phyloP scores from a whole-genome alignment of 495 filamentous ascomycete species.

The Emericellopsis terricola region DNA sequence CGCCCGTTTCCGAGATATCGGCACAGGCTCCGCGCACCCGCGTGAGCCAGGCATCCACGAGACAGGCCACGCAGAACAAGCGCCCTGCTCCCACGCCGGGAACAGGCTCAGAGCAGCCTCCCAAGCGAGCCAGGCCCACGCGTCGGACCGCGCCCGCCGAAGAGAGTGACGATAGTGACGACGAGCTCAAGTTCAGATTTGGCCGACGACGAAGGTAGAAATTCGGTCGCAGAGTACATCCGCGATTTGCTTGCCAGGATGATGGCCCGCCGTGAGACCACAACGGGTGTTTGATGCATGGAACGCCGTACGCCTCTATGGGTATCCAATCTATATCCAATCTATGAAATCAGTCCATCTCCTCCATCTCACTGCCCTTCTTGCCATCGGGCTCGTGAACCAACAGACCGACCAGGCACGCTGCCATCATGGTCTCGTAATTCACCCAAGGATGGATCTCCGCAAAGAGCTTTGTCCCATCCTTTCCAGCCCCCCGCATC shows the following conservation, averaged over 20 bases:
- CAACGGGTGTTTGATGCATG: no score
- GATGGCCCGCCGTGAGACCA: constrained; percentile 3
- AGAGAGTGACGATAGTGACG: constrained; percentile 28
- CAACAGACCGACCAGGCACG: constrained; percentile 71
- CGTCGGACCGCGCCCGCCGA: constrained; percentile 7
- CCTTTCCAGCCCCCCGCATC: constrained; percentile 59
- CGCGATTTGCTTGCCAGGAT: no score
- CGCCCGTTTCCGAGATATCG: background rate
- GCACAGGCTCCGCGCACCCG: no score
- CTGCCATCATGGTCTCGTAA: constrained; percentile 79
- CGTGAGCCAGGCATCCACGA: no score
- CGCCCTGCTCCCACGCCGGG: constrained; percentile 15
- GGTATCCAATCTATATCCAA: background rate
- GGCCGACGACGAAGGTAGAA: constrained; percentile 9
- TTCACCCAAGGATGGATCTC: constrained; percentile 98
- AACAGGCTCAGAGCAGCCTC: no score
- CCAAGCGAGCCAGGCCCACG: constrained; percentile 23
- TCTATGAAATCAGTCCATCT: constrained; percentile 63
- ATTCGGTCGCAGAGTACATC: no score
- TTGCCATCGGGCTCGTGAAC: constrained; percentile 53
- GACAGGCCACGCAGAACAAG: constrained; percentile 13
- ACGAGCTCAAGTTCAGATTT: constrained; percentile 35
- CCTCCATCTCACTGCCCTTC: constrained; percentile 30
- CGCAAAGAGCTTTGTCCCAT: constrained; percentile 65
- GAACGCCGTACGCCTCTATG: constrained; percentile 10